Percentiles rank a stretch among this genome's conserved stretches.
Conservation (phyloP, 2,329 filamentous ascomycete genomes). For the Diaporthe nobilis region DNA sequence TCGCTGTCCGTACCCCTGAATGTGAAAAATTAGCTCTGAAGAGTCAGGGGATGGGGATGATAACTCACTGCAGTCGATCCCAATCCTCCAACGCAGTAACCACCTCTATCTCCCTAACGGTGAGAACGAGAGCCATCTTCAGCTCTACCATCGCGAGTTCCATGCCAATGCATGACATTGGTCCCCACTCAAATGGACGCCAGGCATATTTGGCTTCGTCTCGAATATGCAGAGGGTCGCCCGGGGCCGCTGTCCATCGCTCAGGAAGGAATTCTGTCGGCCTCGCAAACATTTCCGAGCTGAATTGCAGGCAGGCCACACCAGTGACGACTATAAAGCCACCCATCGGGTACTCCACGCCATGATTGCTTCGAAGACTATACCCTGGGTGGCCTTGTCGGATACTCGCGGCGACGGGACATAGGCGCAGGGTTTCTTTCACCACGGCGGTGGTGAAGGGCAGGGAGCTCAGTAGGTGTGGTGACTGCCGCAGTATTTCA, state of each 20-base stretch:
- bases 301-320: constrained; percentile 48
- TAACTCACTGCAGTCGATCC: constrained; percentile 27
- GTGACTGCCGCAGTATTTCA: constrained; percentile 55
- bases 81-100: constrained; percentile 31
- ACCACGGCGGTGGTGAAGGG: constrained; percentile 66
- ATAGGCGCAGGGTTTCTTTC: constrained; percentile 68
- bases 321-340: constrained; percentile 47
- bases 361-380: constrained; percentile 51
- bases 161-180: constrained; percentile 54
- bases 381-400: constrained; percentile 50
- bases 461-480: constrained; percentile 62
- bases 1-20: constrained; percentile 7
- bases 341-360: constrained; percentile 54
- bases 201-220: constrained; percentile 45
- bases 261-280: constrained; percentile 58
- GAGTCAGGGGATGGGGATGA: not conserved
- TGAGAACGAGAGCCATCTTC: constrained; percentile 46
- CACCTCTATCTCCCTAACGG: constrained; percentile 32
- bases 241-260: constrained; percentile 54
- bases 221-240: constrained; percentile 46
- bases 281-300: constrained; percentile 54
- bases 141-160: constrained; percentile 54
- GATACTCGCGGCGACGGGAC: constrained; percentile 60
- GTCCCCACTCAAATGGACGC: constrained; percentile 56
- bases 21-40: not conserved